Evolutionary conservation across 108 stramenopile species (phyloP), one percentile per base, ranked within the genome.

Genomic region (Cyclostephanos invisitatus): DNA sequence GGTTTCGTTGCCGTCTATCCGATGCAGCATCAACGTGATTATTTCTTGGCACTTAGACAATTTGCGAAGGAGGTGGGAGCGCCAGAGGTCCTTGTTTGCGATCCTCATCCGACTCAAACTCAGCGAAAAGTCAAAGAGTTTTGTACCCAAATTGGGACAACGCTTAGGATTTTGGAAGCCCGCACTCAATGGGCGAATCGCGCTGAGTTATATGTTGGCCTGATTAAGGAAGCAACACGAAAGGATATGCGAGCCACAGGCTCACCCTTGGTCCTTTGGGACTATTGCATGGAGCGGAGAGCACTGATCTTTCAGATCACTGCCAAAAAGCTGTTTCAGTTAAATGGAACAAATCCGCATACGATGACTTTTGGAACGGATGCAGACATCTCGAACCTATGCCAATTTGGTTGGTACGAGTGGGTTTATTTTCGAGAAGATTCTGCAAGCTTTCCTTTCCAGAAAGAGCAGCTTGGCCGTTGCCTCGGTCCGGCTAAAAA

Each of bases 341-440:
- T 77, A 4, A 32, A 73, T 25, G 82, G 82, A 12, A 36, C 60
- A 54, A 68, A 44, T 27, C 72, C 78, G 10, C 57, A 73, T 20
- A 64, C 70, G 0, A 6, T 40, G 1, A 56, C 72, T 60, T 72
- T 28, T 22, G 79, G 79, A 1, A 35, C 48, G 22, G 46, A 32
- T 15, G 63, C 59, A 7, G 67, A 80, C 7, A 73, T 79, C 32
- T 68, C 78, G 2, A 64, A 70, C 21, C 18, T 83, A 0, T 57
- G 57, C 50, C 65, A 73, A 24, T 82, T 74, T 55, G 75, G 56
- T 5, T 86, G 69, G 70, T 86, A 83, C 53, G 61, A 81, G 64
- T 47, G 67, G 66, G 25, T 65, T 8, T 78, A 74, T 44, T 83
- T 28, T 53, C 22, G 42, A 1, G 82, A 81, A 17, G 25, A 68